Conservation (phyloP, 2,329 filamentous ascomycete species). For the Penicillium sp. region DNA sequence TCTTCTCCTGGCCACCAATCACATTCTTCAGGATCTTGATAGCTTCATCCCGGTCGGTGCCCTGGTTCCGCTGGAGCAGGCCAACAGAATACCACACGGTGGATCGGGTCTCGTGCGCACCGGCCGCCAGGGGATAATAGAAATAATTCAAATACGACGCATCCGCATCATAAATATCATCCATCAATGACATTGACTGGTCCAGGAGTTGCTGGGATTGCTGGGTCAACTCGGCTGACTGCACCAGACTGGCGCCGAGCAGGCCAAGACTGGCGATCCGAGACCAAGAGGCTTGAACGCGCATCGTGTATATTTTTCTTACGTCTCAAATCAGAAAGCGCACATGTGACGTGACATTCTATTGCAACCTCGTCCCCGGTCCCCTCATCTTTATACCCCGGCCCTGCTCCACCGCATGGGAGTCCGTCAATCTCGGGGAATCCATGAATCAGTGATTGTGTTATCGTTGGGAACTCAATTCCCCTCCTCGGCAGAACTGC, state of each 20-base stretch:
- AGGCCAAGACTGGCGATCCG: constrained; percentile 2
- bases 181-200: constrained; percentile 3
- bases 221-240: background rate
- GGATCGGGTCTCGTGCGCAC: constrained; percentile 24
- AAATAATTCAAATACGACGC: constrained; percentile 4
- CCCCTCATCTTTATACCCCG: background rate
- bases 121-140: constrained; percentile 8
- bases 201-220: background rate
- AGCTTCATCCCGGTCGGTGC: constrained; percentile 21
- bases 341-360: constrained; percentile 1
- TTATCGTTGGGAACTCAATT: background rate
- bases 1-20: constrained; percentile 23
- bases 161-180: constrained; percentile 4
- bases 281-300: background rate
- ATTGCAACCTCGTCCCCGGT: background rate
- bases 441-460: background rate
- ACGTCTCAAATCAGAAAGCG: background rate
- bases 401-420: background rate
- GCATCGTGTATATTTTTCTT: background rate
- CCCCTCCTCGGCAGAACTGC: constrained; percentile 1
- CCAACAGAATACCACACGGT: constrained; percentile 28
- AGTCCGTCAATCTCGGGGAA: background rate
- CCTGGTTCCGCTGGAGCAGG: constrained; percentile 23
- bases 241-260: background rate
- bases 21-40: constrained; percentile 27